phyloP scores from a whole-genome alignment of 441 rosid species.

The Erodium trifolium region DNA sequence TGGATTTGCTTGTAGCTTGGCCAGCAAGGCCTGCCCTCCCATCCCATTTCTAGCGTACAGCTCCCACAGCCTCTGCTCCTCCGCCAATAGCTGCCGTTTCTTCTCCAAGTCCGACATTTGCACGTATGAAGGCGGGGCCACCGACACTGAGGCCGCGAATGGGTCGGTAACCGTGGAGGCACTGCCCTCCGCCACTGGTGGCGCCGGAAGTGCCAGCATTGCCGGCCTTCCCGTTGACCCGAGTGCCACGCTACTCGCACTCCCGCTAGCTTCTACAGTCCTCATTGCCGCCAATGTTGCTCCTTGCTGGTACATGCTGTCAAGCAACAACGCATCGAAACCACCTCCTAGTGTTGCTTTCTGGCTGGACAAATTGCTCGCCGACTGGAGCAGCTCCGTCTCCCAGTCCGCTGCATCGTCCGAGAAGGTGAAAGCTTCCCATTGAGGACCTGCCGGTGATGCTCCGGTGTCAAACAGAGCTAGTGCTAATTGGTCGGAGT shows the following conservation, averaged over 20 bases:
- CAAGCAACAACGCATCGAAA: constrained; percentile 44
- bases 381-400: constrained; percentile 58
- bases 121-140: constrained; percentile 44
- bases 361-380: constrained; percentile 38
- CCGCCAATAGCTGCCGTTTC: constrained; percentile 42
- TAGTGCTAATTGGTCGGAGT: constrained; percentile 44
- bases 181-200: constrained; percentile 17
- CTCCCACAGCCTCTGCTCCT: constrained; percentile 60
- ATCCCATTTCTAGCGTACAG: constrained; percentile 39
- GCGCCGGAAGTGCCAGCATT: constrained; percentile 47
- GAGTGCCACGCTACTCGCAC: constrained; percentile 47
- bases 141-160: constrained; percentile 39
- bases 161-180: constrained; percentile 28
- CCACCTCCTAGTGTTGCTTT: constrained; percentile 39
- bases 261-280: constrained; percentile 28
- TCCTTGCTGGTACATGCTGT: constrained; percentile 59
- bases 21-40: constrained; percentile 37
- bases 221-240: constrained; percentile 48
- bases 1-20: constrained; percentile 20
- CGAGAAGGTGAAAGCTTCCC: constrained; percentile 50
- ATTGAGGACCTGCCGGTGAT: constrained; percentile 23
- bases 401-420: constrained; percentile 66
- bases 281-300: constrained; percentile 23
- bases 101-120: constrained; percentile 60
- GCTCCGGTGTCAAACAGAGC: constrained; percentile 55